Conservation (phyloP, 1,284 basidiomycete species). For the Tilletia horrida region DNA sequence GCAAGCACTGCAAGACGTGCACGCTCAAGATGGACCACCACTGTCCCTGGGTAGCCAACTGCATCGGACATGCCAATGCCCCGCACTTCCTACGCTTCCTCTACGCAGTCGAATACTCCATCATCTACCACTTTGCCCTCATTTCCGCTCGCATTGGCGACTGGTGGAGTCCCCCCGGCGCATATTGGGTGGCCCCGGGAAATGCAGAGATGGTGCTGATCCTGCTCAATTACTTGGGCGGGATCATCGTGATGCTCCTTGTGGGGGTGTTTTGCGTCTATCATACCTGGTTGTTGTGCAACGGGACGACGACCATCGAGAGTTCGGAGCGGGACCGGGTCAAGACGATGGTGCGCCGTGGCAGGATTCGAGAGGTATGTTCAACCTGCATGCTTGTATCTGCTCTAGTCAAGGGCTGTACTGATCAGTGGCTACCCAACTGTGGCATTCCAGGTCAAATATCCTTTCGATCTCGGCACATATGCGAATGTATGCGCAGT, state of each 20-base stretch:
- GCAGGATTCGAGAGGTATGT: slow-evolving; percentile 74
- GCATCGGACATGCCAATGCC: slow-evolving; percentile 84
- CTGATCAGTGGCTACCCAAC: neutral
- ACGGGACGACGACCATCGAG: slow-evolving; percentile 93
- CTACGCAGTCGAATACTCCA: slow-evolving; percentile 83
- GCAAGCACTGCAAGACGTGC: slow-evolving; percentile 49
- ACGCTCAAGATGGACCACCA: slow-evolving; percentile 60
- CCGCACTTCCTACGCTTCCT: slow-evolving; percentile 88
- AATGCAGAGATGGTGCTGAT: slow-evolving; percentile 73
- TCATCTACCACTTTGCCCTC: slow-evolving; percentile 55
- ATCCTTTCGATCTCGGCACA: slow-evolving; percentile 8
- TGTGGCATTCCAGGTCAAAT: neutral
- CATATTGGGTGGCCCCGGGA: slow-evolving; percentile 66
- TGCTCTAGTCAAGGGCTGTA: neutral
- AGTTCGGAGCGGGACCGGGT: slow-evolving; percentile 96
- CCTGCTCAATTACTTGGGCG: slow-evolving; percentile 79
- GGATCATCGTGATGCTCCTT: slow-evolving; percentile 75
- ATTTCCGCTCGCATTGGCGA: slow-evolving; percentile 38
- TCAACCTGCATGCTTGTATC: neutral
- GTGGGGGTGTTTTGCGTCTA: slow-evolving; percentile 76
- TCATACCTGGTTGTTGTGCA: slow-evolving; percentile 75
- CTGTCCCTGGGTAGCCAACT: slow-evolving; percentile 62
- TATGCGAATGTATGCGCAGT: slow-evolving; percentile 8
- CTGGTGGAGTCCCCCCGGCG: slow-evolving; percentile 31
- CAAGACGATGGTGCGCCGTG: slow-evolving; percentile 75